phyloP scores from a whole-genome alignment of 164 flowering plant genomes.

The Umbellularia californica region DNA sequence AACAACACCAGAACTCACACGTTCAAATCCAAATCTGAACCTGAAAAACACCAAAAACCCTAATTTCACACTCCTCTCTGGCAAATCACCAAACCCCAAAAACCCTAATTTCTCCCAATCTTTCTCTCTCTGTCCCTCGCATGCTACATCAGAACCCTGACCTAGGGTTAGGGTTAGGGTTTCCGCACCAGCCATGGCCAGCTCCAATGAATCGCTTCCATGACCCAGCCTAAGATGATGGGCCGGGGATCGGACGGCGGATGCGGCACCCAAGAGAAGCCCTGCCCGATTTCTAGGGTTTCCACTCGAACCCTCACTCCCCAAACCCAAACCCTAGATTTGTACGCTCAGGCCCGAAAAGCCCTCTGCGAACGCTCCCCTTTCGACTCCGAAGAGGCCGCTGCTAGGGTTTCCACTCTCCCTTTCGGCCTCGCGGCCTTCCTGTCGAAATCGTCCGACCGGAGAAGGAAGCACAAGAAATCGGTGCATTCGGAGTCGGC shows the following conservation, averaged over 20 bases:
- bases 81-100: too few species aligned
- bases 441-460: conserved; percentile 33
- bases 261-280: conserved; percentile 44
- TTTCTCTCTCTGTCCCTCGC: not conserved
- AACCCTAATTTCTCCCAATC: not conserved
- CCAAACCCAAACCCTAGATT: conserved; percentile 29
- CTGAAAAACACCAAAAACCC: not conserved
- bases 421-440: conserved; percentile 56
- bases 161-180: conserved; percentile 24
- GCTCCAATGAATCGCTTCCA: conserved; percentile 24
- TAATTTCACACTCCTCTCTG: not conserved
- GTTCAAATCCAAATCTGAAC: not conserved
- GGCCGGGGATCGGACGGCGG: conserved; percentile 60
- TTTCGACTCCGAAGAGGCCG: conserved; percentile 55
- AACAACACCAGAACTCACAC: not conserved
- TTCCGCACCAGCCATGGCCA: conserved; percentile 32
- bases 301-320: conserved; percentile 4
- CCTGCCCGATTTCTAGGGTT: conserved; percentile 33
- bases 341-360: conserved; percentile 66
- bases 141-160: not conserved
- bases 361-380: conserved; percentile 65
- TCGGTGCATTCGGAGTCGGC: conserved; percentile 33
- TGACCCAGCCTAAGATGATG: conserved; percentile 50
- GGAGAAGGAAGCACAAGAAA: conserved; percentile 64
- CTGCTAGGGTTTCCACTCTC: conserved; percentile 38